Percentiles rank a stretch among this genome's conserved stretches.
Conservation (phyloP, 805 yeast species). For the Metschnikowia noctiluminum region DNA sequence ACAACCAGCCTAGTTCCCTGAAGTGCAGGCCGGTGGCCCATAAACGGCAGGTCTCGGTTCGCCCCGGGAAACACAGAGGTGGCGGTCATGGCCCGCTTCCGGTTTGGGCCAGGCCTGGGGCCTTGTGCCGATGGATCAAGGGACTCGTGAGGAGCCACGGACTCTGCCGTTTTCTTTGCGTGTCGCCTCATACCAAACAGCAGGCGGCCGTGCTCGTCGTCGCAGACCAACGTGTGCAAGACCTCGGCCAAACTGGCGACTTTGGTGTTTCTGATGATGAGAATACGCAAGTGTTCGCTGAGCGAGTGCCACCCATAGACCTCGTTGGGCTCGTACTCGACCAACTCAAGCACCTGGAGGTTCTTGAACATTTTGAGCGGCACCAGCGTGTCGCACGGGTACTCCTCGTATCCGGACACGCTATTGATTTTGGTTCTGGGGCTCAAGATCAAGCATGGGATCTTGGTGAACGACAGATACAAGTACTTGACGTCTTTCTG, state of each 20-base stretch:
- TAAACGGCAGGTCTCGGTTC: neutral
- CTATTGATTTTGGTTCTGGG: slow-evolving; percentile 57
- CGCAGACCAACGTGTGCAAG: slow-evolving; percentile 49
- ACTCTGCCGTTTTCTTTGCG: slow-evolving; percentile 14
- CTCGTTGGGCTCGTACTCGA: slow-evolving; percentile 61
- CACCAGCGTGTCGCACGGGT: slow-evolving; percentile 67
- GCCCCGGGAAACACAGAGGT: neutral
- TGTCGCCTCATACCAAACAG: slow-evolving; percentile 28
- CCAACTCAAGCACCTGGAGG: slow-evolving; percentile 56
- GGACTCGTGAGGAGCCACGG: neutral
- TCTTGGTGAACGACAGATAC: slow-evolving; percentile 60
- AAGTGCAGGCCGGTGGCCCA: neutral
- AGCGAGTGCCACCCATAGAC: slow-evolving; percentile 62
- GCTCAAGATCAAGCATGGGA: slow-evolving; percentile 60
- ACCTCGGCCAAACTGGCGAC: slow-evolving; percentile 52
- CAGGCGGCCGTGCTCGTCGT: slow-evolving; percentile 45
- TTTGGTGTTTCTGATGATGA: slow-evolving; percentile 51
- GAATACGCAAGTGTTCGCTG: slow-evolving; percentile 51
- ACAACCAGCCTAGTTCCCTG: neutral
- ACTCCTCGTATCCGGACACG: slow-evolving; percentile 63
- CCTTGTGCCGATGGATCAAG: neutral
- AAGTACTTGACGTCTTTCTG: slow-evolving; percentile 54
- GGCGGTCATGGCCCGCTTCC: slow-evolving; percentile 16
- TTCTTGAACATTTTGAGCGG: slow-evolving; percentile 62
- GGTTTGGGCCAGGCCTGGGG: slow-evolving; percentile 1